These are phyloP conservation scores for Iodosphaeria phyllophila DNA, from an alignment of 2,329 filamentous ascomycete species.

Conservation along the genomic window DNA sequence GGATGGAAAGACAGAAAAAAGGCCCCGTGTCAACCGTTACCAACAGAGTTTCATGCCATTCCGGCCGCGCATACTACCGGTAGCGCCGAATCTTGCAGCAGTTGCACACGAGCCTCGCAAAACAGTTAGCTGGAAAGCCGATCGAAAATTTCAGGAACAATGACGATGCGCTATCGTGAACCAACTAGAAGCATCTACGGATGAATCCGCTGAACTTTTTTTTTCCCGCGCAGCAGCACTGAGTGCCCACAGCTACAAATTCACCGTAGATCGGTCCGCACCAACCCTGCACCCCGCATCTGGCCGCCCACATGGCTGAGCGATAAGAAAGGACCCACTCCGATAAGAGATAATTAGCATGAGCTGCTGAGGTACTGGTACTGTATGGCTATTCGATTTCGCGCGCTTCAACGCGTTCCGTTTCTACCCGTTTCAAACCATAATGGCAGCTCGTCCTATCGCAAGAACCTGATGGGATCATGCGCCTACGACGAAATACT, in stretches of 20 bases:
- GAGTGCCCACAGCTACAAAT: background rate
- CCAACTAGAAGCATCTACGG: slow-evolving; percentile 5
- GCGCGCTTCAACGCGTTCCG: too few species aligned
- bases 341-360: background rate
- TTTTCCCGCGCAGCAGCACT: background rate
- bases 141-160: slow-evolving; percentile 1
- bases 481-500: too few species aligned
- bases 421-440: too few species aligned
- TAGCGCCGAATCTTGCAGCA: too few species aligned
- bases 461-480: too few species aligned
- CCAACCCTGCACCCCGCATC: background rate
- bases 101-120: slow-evolving; percentile 1
- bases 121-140: background rate
- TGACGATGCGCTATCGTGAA: slow-evolving; percentile 2
- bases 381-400: too few species aligned
- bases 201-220: too few species aligned
- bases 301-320: background rate
- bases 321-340: background rate
- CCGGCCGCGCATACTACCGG: background rate
- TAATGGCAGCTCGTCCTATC: too few species aligned
- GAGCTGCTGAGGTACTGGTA: background rate
- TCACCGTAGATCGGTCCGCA: background rate
- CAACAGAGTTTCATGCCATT: slow-evolving; percentile 1
- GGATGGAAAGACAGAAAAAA: slow-evolving; percentile 1
- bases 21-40: background rate